These are phyloP conservation scores for Leccinum incarnatum DNA, from an alignment of 768 basidiomycete species.

Conservation along the genomic window DNA sequence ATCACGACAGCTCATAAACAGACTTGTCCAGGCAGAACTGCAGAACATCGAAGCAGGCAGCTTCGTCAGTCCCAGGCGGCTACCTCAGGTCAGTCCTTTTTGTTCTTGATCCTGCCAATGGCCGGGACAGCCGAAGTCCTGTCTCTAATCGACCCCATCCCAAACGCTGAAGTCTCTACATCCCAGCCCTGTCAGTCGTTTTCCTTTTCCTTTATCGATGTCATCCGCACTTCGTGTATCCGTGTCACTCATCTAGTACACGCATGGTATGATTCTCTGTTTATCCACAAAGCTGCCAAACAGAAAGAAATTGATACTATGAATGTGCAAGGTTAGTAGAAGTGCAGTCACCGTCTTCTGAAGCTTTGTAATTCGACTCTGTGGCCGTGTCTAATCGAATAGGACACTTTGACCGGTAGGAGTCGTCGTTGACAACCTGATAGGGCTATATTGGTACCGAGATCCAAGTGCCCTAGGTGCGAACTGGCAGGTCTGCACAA, in stretches of 20 bases:
- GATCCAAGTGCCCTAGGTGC: neutral
- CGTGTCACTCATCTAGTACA: neutral
- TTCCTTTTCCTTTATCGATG: neutral
- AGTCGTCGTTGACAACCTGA: too few species aligned
- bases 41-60: slow-evolving; percentile 63
- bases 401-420: neutral
- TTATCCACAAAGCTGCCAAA: neutral
- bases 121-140: slow-evolving; percentile 58
- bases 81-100: slow-evolving; percentile 62
- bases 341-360: neutral
- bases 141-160: slow-evolving; percentile 48
- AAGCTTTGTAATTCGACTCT: neutral
- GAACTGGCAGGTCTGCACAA: too few species aligned
- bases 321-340: neutral
- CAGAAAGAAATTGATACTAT: neutral
- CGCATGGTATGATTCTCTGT: neutral
- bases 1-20: too few species aligned
- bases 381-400: neutral
- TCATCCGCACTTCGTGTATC: neutral
- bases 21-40: too few species aligned
- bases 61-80: slow-evolving; percentile 92
- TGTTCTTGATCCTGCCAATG: neutral
- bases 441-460: too few species aligned
- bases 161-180: slow-evolving; percentile 66
- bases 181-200: slow-evolving; percentile 31